Conservation (phyloP, 768 basidiomycete genomes). For the Trametes meyenii region DNA sequence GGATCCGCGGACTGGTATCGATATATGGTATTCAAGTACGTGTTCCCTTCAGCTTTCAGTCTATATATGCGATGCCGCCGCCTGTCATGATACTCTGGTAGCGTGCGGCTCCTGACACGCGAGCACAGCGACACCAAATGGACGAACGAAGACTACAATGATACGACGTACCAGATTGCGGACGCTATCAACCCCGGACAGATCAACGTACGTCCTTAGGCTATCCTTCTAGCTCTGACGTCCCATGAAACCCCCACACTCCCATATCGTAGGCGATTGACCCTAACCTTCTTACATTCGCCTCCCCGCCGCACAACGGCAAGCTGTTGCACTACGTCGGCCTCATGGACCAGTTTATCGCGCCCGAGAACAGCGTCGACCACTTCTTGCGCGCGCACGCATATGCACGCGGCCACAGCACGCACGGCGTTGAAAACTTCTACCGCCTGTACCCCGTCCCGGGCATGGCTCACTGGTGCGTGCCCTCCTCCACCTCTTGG, state of each 20-base stretch:
- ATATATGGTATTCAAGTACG: no score
- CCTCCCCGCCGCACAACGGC: constrained; percentile 26
- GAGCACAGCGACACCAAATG: no score
- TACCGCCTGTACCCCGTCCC: constrained; percentile 38
- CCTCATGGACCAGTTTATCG: constrained; percentile 35
- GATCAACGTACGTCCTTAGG: no score
- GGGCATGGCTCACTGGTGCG: constrained; percentile 38
- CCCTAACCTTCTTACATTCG: constrained; percentile 28
- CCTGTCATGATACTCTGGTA: no score
- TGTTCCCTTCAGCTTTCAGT: no score
- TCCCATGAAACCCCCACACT: no score
- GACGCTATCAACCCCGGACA: no score
- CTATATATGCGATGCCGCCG: no score
- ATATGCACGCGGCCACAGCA: constrained; percentile 24
- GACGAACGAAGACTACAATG: no score
- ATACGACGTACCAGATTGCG: no score
- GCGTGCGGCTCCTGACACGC: no score
- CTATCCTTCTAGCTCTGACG: not conserved
- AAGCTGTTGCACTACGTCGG: constrained; percentile 32
- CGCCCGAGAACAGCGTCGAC: constrained; percentile 31
- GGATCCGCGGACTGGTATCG: no score
- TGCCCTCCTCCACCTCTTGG: not conserved
- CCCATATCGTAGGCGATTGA: constrained; percentile 24
- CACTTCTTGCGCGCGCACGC: constrained; percentile 30
- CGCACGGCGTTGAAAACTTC: constrained; percentile 33